Evolutionary conservation across 768 basidiomycete species (phyloP).

Genomic region (Tulasnella sp.): DNA sequence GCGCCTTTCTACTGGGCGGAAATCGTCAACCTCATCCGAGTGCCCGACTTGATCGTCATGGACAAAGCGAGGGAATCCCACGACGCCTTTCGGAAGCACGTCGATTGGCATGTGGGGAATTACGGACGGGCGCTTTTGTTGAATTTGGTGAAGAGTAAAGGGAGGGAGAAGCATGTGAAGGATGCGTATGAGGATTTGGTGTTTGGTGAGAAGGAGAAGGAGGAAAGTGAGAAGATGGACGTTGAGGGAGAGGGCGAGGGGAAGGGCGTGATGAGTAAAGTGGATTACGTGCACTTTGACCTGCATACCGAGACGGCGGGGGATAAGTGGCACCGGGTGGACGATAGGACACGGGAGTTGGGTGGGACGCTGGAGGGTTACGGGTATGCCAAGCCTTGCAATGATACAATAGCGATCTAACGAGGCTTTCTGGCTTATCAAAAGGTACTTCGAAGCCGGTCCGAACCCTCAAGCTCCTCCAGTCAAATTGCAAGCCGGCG

Average conservation of each 20-base stretch:
- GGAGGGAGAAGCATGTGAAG: constrained; percentile 87
- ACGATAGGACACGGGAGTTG: constrained; percentile 62
- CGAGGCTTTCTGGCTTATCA: too few relatives aligned
- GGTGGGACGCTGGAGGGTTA: constrained; percentile 55
- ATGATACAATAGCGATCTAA: too few relatives aligned
- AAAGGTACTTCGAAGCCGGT: constrained; percentile 68
- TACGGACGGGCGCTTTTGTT: constrained; percentile 77
- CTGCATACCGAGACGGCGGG: constrained; percentile 91
- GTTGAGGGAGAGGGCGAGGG: constrained; percentile 32
- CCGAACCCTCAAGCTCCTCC: constrained; percentile 38
- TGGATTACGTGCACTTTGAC: constrained; percentile 90
- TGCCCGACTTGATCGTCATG: constrained; percentile 95
- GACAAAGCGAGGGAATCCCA: constrained; percentile 75
- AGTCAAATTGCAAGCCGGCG: constrained; percentile 54
- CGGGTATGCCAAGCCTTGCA: constrained; percentile 37
- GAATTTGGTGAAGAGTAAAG: constrained; percentile 89
- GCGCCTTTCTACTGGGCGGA: constrained; percentile 95
- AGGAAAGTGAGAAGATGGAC: too few relatives aligned
- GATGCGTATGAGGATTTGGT: constrained; percentile 83
- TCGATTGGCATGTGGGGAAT: constrained; percentile 53
- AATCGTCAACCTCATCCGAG: constrained; percentile 87
- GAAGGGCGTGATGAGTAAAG: constrained; percentile 40
- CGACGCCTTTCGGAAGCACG: constrained; percentile 53
- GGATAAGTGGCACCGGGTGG: constrained; percentile 91
- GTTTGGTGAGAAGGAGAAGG: constrained; percentile 23